Evolutionary conservation across 2,329 filamentous ascomycete species (phyloP).

Genomic region (Eurotiales sp.): DNA sequence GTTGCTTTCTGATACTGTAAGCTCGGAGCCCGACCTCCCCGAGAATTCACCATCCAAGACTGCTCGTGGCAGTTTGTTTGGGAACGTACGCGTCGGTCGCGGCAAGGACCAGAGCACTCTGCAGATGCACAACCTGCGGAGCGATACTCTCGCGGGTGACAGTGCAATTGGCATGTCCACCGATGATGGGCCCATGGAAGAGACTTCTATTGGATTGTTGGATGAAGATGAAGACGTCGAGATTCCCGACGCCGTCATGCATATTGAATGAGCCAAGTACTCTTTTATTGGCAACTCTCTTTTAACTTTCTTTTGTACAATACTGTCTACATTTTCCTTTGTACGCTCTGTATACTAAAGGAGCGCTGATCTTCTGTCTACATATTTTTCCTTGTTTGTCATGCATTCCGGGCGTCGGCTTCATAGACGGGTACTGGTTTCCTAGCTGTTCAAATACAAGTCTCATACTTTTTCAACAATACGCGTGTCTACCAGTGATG

Average conservation of each 20-base stretch:
- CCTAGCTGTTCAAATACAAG: too few species aligned
- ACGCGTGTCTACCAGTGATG: too few species aligned
- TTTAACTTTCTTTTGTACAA: too few species aligned
- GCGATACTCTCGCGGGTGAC: background rate
- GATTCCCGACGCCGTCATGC: too few species aligned
- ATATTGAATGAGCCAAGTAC: background rate
- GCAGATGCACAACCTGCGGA: slow-evolving; percentile 31
- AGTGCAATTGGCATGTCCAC: slow-evolving; percentile 3
- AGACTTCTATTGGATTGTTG: background rate
- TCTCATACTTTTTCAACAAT: too few species aligned
- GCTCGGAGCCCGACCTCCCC: slow-evolving; percentile 25
- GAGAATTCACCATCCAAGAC: slow-evolving; percentile 43
- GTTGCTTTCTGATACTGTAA: slow-evolving; percentile 29
- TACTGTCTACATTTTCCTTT: background rate
- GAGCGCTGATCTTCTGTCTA: background rate
- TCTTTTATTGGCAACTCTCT: background rate
- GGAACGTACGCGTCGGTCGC: slow-evolving; percentile 39
- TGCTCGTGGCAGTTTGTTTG: slow-evolving; percentile 33
- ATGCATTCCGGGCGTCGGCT: background rate
- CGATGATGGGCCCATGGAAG: background rate
- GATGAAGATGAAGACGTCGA: background rate
- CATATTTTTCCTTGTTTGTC: background rate
- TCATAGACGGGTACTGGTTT: background rate
- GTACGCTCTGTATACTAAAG: background rate
- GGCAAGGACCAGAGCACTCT: slow-evolving; percentile 36